Conservation (phyloP, 2,329 filamentous ascomycete genomes). For the Monosporascus sp. region DNA sequence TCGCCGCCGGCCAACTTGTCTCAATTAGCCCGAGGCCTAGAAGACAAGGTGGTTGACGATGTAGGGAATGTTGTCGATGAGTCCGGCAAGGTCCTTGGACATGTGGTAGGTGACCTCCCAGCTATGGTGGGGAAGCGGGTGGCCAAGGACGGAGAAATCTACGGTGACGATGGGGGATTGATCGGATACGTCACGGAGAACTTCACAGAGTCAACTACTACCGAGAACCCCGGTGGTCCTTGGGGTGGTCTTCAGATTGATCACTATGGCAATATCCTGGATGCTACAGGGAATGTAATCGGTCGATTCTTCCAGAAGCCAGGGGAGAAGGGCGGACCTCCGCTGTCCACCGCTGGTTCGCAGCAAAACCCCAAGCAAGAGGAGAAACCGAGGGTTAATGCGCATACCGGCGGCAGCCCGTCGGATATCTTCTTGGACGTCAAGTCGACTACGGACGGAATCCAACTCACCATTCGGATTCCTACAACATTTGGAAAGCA, state of each 20-base stretch:
- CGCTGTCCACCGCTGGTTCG: constrained; percentile 10
- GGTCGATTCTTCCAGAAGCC: constrained; percentile 41
- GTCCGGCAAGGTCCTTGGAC: constrained; percentile 45
- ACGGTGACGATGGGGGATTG: constrained; percentile 37
- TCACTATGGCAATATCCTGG: constrained; percentile 40
- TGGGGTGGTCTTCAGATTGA: constrained; percentile 36
- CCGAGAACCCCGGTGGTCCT: constrained; percentile 19
- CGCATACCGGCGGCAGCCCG: constrained; percentile 36
- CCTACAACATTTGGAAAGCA: constrained; percentile 46
- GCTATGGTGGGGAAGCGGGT: constrained; percentile 48
- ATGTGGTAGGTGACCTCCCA: constrained; percentile 48
- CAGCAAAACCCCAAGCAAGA: constrained; percentile 9
- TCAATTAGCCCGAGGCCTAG: constrained; percentile 35
- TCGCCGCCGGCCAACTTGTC: constrained; percentile 23
- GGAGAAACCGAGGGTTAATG: constrained; percentile 23
- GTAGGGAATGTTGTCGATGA: constrained; percentile 49
- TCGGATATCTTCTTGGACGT: constrained; percentile 54
- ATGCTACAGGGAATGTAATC: constrained; percentile 39
- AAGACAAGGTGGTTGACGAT: constrained; percentile 46
- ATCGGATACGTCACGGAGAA: constrained; percentile 41
- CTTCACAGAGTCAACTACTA: constrained; percentile 23
- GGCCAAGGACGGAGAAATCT: constrained; percentile 39
- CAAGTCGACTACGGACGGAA: constrained; percentile 52
- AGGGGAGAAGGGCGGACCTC: constrained; percentile 8
- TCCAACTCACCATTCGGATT: constrained; percentile 53